Conservation (phyloP, 2,329 filamentous ascomycete species). For the Calycina herbarum region DNA sequence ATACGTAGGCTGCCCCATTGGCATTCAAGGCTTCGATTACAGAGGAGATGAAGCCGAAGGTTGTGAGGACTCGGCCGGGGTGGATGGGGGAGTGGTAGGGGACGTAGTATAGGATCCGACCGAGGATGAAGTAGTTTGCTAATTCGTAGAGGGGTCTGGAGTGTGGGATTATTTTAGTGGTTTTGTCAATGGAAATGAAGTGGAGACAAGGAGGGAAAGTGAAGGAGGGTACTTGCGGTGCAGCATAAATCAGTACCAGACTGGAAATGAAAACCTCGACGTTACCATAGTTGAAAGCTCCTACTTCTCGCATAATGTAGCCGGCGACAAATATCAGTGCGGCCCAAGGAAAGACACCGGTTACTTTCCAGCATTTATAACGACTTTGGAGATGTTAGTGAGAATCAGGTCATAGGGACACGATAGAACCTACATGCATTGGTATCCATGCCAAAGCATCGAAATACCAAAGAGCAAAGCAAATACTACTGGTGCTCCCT, state of each 20-base stretch:
- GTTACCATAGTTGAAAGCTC: conserved; percentile 51
- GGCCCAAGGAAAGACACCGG: conserved; percentile 54
- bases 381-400: conserved; percentile 40
- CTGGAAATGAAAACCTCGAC: conserved; percentile 49
- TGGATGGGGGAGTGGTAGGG: conserved; percentile 57
- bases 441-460: conserved; percentile 51
- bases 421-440: conserved; percentile 51
- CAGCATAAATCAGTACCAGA: conserved; percentile 33
- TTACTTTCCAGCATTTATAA: conserved; percentile 58
- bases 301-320: conserved; percentile 54
- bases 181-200: conserved; percentile 5
- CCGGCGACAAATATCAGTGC: conserved; percentile 55
- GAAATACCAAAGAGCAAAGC: conserved; percentile 49
- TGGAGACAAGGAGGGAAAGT: conserved; percentile 20
- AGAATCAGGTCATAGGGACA: neutral
- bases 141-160: conserved; percentile 58
- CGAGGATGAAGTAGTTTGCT: conserved; percentile 62
- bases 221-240: conserved; percentile 28
- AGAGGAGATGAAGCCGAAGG: conserved; percentile 47
- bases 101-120: conserved; percentile 60
- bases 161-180: neutral
- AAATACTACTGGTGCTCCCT: conserved; percentile 54
- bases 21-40: conserved; percentile 51
- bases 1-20: conserved; percentile 49
- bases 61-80: conserved; percentile 46